Base-by-base conservation (phyloP, 208 protist species). In the Leishmania major region DNA sequence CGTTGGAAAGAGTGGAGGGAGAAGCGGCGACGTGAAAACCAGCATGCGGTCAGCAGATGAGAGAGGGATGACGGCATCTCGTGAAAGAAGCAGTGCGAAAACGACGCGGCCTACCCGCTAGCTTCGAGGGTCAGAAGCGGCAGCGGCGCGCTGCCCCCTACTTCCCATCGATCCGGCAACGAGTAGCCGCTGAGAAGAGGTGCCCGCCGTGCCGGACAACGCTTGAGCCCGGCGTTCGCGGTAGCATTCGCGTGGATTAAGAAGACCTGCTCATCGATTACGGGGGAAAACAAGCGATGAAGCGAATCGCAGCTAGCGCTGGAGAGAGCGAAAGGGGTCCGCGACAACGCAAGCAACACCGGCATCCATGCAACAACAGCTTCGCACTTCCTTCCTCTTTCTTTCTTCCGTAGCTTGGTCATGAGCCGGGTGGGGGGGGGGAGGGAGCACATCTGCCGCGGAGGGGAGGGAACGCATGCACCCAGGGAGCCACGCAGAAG, bases 291-390 rank as follows among this genome's bases (percentile, higher is more conserved):
- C 10, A 8, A 49, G 45, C 2, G 47, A 72, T 49, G 43, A 62
- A 57, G 10, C 45, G 69, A 79, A 84, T n/a, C 53, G 19, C 67
- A 49, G 43, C 17, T 70, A 35, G 43, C 64, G 62, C 35, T 37
- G 3, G 55, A 59, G 55, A 59, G 55, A 59, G 22, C 8, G 55
- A 59, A 59, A 59, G 22, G 25, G 55, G 25, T 8, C 1, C 5
- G 55, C 55, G 5, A 19, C 5, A 59, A 59, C 5, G 17, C 22
- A 59, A n/a, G 55, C 22, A 10, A 19, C 25, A 59, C 19, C 25
- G 22, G 45, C 8, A 19, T 19, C 6, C 55, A 28, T n/a, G 55
- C 55, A 59, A 8, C 22, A 59, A 59, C 22, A 59, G 55, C 22
- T 3, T 15, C 55, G 11, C 22, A 19, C 17, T 59, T 28, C 19